These are phyloP conservation scores for Ceratocystis lukuohia DNA, from an alignment of 2,329 filamentous ascomycete genomes.

Conservation along the genomic window DNA sequence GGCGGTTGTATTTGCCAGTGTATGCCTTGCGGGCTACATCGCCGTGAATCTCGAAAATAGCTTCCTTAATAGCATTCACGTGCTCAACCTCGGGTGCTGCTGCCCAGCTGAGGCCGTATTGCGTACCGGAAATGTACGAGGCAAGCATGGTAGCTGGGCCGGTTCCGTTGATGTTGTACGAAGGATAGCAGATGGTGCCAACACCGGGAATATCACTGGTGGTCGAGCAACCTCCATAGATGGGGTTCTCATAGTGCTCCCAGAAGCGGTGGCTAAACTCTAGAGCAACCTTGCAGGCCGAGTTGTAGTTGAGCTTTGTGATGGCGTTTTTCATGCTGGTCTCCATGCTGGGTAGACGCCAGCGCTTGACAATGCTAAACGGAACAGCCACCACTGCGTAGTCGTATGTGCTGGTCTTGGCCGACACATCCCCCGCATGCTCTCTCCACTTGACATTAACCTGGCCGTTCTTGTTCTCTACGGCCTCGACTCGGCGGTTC, in stretches of 20 bases:
- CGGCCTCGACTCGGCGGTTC: slow-evolving; percentile 41
- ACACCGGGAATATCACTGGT: slow-evolving; percentile 43
- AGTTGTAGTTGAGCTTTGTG: slow-evolving; percentile 31
- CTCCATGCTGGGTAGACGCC: slow-evolving; percentile 39
- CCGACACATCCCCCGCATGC: slow-evolving; percentile 28
- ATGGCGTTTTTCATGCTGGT: slow-evolving; percentile 36
- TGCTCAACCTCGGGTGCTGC: slow-evolving; percentile 45
- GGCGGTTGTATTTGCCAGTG: slow-evolving; percentile 50
- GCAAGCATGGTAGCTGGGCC: slow-evolving; percentile 49
- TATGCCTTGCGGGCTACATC: slow-evolving; percentile 33
- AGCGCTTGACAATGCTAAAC: slow-evolving; percentile 50
- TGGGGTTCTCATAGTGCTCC: slow-evolving; percentile 39
- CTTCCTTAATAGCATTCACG: slow-evolving; percentile 47
- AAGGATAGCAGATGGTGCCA: slow-evolving; percentile 51
- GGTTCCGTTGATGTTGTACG: slow-evolving; percentile 51
- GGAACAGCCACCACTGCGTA: slow-evolving; percentile 53
- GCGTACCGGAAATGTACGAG: slow-evolving; percentile 39
- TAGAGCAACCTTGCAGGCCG: slow-evolving; percentile 47
- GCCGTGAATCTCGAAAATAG: slow-evolving; percentile 54
- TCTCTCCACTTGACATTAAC: slow-evolving; percentile 46
- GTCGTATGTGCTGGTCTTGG: slow-evolving; percentile 43
- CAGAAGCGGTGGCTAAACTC: slow-evolving; percentile 54
- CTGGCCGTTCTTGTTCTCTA: slow-evolving; percentile 38
- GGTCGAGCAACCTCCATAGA: slow-evolving; percentile 50
- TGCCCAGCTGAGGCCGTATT: slow-evolving; percentile 28